Conservation (phyloP, 2,329 filamentous ascomycete genomes). For the Alternaria gaisen region DNA sequence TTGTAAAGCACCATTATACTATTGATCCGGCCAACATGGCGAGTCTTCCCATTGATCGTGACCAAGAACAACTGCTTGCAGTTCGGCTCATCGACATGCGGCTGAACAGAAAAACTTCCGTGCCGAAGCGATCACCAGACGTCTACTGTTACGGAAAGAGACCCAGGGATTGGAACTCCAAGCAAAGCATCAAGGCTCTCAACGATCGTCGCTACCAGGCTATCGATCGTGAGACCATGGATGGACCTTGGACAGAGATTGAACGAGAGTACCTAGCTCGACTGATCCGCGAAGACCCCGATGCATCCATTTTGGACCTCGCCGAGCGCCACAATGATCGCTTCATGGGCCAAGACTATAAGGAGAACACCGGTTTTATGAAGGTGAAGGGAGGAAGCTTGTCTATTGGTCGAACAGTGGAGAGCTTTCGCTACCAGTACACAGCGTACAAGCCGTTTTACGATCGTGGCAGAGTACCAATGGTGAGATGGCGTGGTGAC, state of each 20-base stretch:
- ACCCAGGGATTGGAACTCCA: slow-evolving; percentile 37
- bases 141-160: slow-evolving; percentile 27
- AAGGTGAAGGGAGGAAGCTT: slow-evolving; percentile 3
- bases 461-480: slow-evolving; percentile 26
- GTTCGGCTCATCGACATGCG: slow-evolving; percentile 44
- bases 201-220: slow-evolving; percentile 39
- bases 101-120: slow-evolving; percentile 17
- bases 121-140: slow-evolving; percentile 24
- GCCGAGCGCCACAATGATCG: slow-evolving; percentile 37
- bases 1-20: slow-evolving; percentile 20
- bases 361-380: slow-evolving; percentile 12
- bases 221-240: slow-evolving; percentile 32
- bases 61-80: slow-evolving; percentile 33
- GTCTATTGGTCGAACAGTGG: slow-evolving; percentile 34
- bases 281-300: slow-evolving; percentile 21
- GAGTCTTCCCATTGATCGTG: slow-evolving; percentile 10
- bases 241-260: slow-evolving; percentile 22
- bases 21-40: slow-evolving; percentile 11
- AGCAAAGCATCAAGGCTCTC: slow-evolving; percentile 32
- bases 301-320: slow-evolving; percentile 37
- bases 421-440: slow-evolving; percentile 41
- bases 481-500: slow-evolving; percentile 15
- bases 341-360: slow-evolving; percentile 26
- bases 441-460: slow-evolving; percentile 32
- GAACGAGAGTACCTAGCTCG: slow-evolving; percentile 34